Percentiles rank a stretch among this genome's conserved stretches.
These are phyloP conservation scores for Lactarius indigo DNA, from an alignment of 768 basidiomycete species.

Conservation along the genomic window DNA sequence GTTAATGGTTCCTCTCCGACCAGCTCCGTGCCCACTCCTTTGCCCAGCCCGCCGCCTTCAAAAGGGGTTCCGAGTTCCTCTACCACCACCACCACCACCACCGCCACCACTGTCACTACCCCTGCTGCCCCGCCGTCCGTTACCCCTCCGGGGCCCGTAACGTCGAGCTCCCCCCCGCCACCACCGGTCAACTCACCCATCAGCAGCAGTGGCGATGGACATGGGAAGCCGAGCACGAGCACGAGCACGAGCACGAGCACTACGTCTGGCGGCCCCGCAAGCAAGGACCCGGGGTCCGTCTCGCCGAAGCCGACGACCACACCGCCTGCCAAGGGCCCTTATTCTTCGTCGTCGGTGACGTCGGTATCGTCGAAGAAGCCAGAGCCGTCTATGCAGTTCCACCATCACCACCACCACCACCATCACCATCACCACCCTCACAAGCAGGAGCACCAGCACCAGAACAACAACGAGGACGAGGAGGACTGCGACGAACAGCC, in stretches of 20 bases:
- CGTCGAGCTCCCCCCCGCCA: background rate
- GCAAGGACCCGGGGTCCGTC: background rate
- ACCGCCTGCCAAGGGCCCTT: too few species aligned
- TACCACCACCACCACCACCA: background rate
- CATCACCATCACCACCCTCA: background rate
- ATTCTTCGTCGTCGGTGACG: too few species aligned
- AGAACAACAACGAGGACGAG: background rate
- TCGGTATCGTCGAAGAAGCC: too few species aligned
- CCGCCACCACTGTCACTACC: background rate
- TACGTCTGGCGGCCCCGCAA: background rate
- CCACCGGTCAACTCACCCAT: background rate
- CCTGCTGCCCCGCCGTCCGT: background rate
- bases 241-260: background rate
- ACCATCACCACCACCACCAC: too few species aligned
- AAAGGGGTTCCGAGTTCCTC: background rate
- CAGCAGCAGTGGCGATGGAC: background rate
- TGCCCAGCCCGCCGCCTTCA: background rate
- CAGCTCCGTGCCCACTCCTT: background rate
- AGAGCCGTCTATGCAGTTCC: too few species aligned
- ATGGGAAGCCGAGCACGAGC: background rate
- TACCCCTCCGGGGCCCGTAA: background rate
- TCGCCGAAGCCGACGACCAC: background rate
- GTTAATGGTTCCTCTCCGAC: background rate
- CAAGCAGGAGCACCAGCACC: background rate
- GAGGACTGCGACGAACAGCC: background rate